Base-by-base conservation (phyloP, 176 grass and related monocot genomes). In the Echinochloa phyllopogon region DNA sequence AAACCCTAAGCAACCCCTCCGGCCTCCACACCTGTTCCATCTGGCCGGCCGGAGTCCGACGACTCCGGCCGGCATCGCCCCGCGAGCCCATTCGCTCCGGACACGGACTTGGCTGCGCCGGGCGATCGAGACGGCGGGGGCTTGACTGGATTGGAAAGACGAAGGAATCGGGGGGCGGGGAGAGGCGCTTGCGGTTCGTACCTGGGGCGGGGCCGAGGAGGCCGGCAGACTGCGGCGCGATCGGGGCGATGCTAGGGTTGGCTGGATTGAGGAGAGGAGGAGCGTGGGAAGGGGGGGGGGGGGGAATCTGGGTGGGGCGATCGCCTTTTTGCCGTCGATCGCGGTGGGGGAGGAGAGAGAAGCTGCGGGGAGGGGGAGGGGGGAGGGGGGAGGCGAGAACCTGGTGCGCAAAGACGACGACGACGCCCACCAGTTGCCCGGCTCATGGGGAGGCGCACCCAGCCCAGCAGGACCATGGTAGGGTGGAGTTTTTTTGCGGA, bases 361-460 rank as follows among this genome's bases (percentile, higher is more conserved):
- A 38, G 62, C 41, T 76, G 76, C 60, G 33, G 58, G 58, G 73
- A 53, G 50, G 57, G 60, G 59, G 14, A 21, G 44, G 0, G 24
- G 29, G 29, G n/a, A n/a, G 2, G 29, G 29, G 41, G 17, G 81
- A n/a, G 25, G 62, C 0, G 49, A 21, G 83, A 82, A 86, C 83
- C 83, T 81, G 70, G 78, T 80, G 87, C 78, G 72, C 78, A 72
- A 40, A 68, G 50, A 79, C 48, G 86, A 89, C 15, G 76, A 80
- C 76, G 76, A 75, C 87, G 59, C 57, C 87, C 87, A 84, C 87
- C 67, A 79, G 68, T 84, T 84, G 74, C 64, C 13, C 39, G 62
- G 69, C 21, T 27, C 42, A 8, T 14, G 42, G 44, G 45, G 36
- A 62, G 72, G 72, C 38, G 61, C 86, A 70, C 65, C 73, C 29